These are phyloP conservation scores for Leersia perrieri DNA, from an alignment of 176 grass and related monocot species.

Conservation along the genomic window DNA sequence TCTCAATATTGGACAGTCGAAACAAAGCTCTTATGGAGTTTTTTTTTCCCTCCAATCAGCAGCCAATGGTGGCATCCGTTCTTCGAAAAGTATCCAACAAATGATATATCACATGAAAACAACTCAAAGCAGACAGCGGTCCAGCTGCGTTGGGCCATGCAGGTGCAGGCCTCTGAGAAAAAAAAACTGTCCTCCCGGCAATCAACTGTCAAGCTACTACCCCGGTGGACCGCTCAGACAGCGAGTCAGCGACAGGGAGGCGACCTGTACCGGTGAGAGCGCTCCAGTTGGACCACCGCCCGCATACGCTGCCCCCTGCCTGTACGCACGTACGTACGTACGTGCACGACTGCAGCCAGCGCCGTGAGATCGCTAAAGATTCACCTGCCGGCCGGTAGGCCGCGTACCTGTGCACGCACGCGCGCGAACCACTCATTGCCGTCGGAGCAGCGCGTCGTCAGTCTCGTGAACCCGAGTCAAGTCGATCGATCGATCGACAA, in stretches of 20 bases:
- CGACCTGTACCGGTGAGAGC: neutral
- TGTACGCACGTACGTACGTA: neutral
- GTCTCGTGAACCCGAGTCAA: neutral
- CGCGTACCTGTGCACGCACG: neutral
- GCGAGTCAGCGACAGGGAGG: neutral
- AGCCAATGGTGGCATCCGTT: too few species aligned
- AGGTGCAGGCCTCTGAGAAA: too few species aligned
- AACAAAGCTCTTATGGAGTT: too few species aligned
- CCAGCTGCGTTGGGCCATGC: too few species aligned
- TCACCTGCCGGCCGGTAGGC: neutral
- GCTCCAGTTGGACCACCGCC: neutral
- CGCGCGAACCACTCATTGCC: neutral
- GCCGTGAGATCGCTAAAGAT: constrained; percentile 9
- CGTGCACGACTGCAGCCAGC: neutral
- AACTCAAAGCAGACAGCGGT: neutral
- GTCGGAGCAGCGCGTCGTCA: too few species aligned
- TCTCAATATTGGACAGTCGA: too few species aligned
- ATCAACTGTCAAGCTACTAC: neutral
- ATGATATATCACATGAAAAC: neutral
- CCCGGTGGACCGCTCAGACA: neutral
- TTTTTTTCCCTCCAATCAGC: too few species aligned
- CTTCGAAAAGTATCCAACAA: too few species aligned
- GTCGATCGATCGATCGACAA: too few species aligned
- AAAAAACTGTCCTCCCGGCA: neutral
- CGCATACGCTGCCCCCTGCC: neutral